These are phyloP conservation scores for Phoenix dactylifera DNA, from an alignment of 176 grass and related monocot genomes.

Conservation along the genomic window DNA sequence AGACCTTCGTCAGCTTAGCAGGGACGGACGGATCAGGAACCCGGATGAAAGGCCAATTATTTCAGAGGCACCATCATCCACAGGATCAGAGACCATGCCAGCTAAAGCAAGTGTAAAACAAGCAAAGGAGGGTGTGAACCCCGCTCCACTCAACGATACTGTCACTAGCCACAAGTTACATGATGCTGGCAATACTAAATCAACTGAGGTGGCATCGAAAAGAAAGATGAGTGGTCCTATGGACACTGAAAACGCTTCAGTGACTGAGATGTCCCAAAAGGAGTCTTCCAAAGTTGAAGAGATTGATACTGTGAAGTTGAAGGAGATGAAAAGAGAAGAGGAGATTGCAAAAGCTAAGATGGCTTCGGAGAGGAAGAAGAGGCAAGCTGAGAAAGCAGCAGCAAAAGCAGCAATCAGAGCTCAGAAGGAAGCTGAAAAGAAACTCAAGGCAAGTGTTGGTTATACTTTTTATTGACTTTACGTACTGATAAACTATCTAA, in stretches of 20 bases:
- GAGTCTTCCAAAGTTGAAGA: conserved; percentile 41
- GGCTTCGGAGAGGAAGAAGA: conserved; percentile 93
- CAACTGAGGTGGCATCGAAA: conserved; percentile 36
- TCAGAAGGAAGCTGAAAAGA: conserved; percentile 81
- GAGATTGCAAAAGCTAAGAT: conserved; percentile 77
- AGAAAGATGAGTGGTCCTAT: conserved; percentile 17
- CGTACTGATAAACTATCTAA: background rate
- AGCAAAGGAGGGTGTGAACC: conserved; percentile 18
- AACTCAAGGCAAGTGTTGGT: conserved; percentile 40
- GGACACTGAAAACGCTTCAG: conserved; percentile 8
- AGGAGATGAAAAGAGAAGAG: conserved; percentile 86
- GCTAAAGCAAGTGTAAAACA: conserved; percentile 34
- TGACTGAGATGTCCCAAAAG: conserved; percentile 34
- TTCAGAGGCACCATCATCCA: conserved; percentile 27
- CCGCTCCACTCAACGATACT: conserved; percentile 25
- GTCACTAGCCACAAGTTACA: conserved; percentile 28
- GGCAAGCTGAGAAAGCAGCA: conserved; percentile 68
- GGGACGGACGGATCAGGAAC: conserved; percentile 87
- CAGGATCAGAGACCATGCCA: conserved; percentile 30
- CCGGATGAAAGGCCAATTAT: conserved; percentile 79
- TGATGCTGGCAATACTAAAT: conserved; percentile 27
- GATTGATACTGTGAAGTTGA: conserved; percentile 63
- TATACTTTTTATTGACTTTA: background rate
- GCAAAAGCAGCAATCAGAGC: conserved; percentile 60
- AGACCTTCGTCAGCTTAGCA: conserved; percentile 47